Percentiles rank a stretch among this genome's conserved stretches.
These are phyloP conservation scores for Termitomyces sp. DNA, from an alignment of 768 basidiomycete genomes.

Conservation along the genomic window DNA sequence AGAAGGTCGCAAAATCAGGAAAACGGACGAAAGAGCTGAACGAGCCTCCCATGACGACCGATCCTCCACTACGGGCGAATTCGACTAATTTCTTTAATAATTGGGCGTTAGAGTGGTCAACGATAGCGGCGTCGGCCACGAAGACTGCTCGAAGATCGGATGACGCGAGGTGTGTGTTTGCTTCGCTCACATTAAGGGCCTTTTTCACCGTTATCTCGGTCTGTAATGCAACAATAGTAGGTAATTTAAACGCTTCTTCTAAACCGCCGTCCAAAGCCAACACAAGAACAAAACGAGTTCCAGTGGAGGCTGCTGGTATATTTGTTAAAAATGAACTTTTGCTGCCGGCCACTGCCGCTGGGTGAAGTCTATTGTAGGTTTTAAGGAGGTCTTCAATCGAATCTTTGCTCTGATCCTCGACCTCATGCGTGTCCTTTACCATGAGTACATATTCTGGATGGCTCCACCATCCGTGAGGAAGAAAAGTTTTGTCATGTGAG, in stretches of 20 bases:
- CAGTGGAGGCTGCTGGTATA: background rate
- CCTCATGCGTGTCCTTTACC: background rate
- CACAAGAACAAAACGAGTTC: slow-evolving; percentile 20
- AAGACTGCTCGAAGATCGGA: slow-evolving; percentile 26
- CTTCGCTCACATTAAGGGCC: slow-evolving; percentile 13
- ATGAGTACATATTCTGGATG: slow-evolving; percentile 1
- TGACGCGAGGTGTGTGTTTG: slow-evolving; percentile 19
- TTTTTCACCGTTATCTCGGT: slow-evolving; percentile 18
- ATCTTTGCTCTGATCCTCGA: background rate
- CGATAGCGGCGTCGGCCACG: slow-evolving; percentile 30
- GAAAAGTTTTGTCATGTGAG: slow-evolving; percentile 38
- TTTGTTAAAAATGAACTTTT: background rate
- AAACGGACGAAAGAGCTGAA: slow-evolving; percentile 25
- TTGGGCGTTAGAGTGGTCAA: slow-evolving; percentile 13
- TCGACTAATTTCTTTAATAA: slow-evolving; percentile 26
- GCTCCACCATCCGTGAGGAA: slow-evolving; percentile 46
- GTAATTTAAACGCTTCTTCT: slow-evolving; percentile 16
- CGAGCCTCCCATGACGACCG: slow-evolving; percentile 26
- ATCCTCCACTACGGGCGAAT: slow-evolving; percentile 31
- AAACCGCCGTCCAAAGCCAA: slow-evolving; percentile 21
- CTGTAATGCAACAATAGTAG: slow-evolving; percentile 22
- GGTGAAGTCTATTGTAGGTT: background rate
- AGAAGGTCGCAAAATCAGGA: slow-evolving; percentile 20
- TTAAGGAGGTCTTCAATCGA: background rate
- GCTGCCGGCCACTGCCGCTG: background rate